Evolutionary conservation across 1,284 basidiomycete genomes (phyloP), one percentile per base, ranked within the genome.

Genomic region (Hymenochaete sp.): DNA sequence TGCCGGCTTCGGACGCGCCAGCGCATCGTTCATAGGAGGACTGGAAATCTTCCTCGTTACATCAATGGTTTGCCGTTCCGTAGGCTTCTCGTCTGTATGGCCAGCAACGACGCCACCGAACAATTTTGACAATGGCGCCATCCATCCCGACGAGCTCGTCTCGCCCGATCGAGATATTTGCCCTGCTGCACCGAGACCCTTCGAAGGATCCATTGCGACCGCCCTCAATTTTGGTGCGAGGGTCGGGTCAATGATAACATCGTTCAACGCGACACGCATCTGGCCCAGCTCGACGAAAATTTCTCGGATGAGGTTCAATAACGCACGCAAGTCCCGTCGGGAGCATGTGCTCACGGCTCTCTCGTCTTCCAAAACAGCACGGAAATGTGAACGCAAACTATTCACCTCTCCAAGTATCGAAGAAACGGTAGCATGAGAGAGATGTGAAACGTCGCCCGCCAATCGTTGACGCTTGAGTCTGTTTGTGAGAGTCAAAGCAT

Each of bases 391-490:
- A 4, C 91, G 81, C 21, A 97, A 66, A 13, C 73, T 73, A 6
- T 71, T 69, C 6, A 82, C 70, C 46, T 98, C 93, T 27, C 71
- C 65, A 13, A 92, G 60, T 42, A 98, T 82, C 32, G 74, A 72
- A 47, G 78, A 76, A 47, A 98, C 73, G 0, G 92, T 97, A 16
- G 77, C 79, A 31, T 84, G 80, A 0, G 93, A 93, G 13, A 98
- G 71, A 57, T 97, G 89, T 11, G 80, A 77, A 14, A 98, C 76
- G 56, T 98, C 93, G 33, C 82, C 79, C 2, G 87, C 82, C 2
- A 98, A 72, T 57, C 93, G 79, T 54, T 98, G 95, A 38, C 92
- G 82, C 63, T 93, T 95, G 35, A 98, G 70, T 11, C 95, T 80
- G 48, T 86, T 85, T 35, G 88, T 88, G 31, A 98, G 71, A 0